Base-by-base conservation (phyloP, 352 stramenopile species). In the Nannochloropsis limnetica region DNA sequence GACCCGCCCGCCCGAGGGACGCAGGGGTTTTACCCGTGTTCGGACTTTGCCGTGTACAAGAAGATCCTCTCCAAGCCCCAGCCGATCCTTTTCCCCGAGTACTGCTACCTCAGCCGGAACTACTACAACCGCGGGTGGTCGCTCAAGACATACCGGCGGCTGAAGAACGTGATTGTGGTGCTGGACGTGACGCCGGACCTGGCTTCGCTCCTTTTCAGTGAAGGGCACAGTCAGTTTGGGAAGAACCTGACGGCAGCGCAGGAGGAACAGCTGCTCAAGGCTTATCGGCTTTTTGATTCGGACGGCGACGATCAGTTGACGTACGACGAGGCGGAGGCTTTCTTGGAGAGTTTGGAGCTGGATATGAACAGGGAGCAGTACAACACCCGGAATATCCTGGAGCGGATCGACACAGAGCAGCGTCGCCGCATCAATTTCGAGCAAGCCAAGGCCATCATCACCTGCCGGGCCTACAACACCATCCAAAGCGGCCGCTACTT, bases 151-250 rank as follows among this genome's bases (percentile, higher is more conserved):
- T 91, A 93, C 86, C 87, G 92, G n/a, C 89, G 93, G 25, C 85
- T 97, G 54, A 95, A 96, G 86, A 97, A 97, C 89, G 89, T 97
- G 3, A 94, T 95, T 80, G 88, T 96, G 15, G 89, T 95, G 20
- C 90, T 97, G 89, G 92, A 96, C 83, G 96, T 92, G 83, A 89
- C 88, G 84, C 92, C 92, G 31, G 92, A 91, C 8, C 90, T 90
- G 79, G 86, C 85, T 29, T 85, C 86, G 61, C 81, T 94, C 37
- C n/a, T 74, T 20, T 74, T 74, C 1, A 74, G 61, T 74, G 61
- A 74, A 29, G 43, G 74, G n/a, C 31, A 45, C 15, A 81, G 4
- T 43, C 74, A 45, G 28, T 67, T 81, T 81, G 43, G 43, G n/a
- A 81, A 81, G 9, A 81, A 81, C n/a, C 89, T 95, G 82, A 91